phyloP scores from a whole-genome alignment of 495 filamentous ascomycete genomes.

The Platismatia glauca region DNA sequence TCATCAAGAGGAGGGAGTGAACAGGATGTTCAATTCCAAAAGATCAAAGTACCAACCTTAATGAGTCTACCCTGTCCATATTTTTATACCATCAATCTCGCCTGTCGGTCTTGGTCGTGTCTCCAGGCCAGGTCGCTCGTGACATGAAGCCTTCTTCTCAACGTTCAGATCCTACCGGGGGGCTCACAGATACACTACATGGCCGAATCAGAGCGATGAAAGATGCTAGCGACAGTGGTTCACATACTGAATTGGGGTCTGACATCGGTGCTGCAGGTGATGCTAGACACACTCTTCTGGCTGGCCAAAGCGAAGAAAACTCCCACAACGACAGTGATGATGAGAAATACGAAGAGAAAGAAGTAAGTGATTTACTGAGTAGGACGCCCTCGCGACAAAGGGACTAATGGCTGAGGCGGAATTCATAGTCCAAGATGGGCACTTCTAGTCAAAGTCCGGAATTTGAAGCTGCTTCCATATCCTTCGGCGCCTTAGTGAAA shows the following conservation, averaged over 20 bases:
- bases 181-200: background rate
- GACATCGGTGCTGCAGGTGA: background rate
- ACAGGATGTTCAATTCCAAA: background rate
- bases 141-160: background rate
- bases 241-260: constrained; percentile 6
- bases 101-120: background rate
- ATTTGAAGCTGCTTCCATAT: constrained; percentile 42
- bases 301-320: background rate
- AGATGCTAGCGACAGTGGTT: constrained; percentile 1
- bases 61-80: background rate
- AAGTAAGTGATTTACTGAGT: background rate
- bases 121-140: background rate
- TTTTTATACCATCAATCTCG: background rate
- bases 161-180: background rate
- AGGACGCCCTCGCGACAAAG: background rate
- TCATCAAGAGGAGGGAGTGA: too few relatives aligned
- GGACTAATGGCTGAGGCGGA: background rate
- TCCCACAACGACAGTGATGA: constrained; percentile 19
- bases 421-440: constrained; percentile 1
- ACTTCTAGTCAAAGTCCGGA: constrained; percentile 2
- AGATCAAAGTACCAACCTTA: background rate
- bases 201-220: constrained; percentile 5
- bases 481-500: constrained; percentile 80
- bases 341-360: constrained; percentile 26
- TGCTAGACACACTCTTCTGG: background rate